Conservation (phyloP, 208 protist species). For the Acanthamoeba triangularis region DNA sequence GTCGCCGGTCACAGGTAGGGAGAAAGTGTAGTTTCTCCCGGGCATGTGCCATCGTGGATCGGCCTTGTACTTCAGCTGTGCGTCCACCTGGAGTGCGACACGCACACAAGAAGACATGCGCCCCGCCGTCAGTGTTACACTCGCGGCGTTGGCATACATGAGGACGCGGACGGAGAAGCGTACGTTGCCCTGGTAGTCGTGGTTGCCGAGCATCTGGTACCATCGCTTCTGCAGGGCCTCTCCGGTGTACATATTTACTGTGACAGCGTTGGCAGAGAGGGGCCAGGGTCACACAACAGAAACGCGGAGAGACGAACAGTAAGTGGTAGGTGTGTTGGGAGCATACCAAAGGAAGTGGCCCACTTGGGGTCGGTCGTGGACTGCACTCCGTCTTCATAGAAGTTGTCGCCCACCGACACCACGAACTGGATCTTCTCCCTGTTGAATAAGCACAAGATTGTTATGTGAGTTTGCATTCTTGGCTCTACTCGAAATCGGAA, state of each 20-base stretch:
- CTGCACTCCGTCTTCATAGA: slow-evolving; percentile 85
- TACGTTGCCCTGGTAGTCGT: slow-evolving; percentile 86
- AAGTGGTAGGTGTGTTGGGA: no score
- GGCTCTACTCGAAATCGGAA: not conserved
- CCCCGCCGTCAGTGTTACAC: slow-evolving; percentile 52
- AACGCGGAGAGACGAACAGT: no score
- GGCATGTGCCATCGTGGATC: slow-evolving; percentile 83
- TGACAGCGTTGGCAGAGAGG: no score
- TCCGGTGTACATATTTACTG: slow-evolving; percentile 82
- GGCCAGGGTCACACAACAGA: not conserved
- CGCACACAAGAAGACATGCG: not conserved
- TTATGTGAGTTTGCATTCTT: not conserved
- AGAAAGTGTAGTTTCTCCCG: slow-evolving; percentile 83
- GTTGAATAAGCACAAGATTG: not conserved
- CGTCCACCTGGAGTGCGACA: slow-evolving; percentile 84
- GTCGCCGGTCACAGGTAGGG: slow-evolving; percentile 57
- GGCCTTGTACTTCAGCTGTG: slow-evolving; percentile 75
- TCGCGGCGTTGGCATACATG: slow-evolving; percentile 80
- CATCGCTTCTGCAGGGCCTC: slow-evolving; percentile 79
- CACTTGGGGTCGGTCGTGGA: slow-evolving; percentile 76
- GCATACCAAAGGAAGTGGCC: slow-evolving; percentile 80
- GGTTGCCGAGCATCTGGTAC: slow-evolving; percentile 88
- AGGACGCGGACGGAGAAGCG: no score
- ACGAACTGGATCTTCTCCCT: slow-evolving; percentile 82
- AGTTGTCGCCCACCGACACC: slow-evolving; percentile 88